phyloP scores from a whole-genome alignment of 768 basidiomycete species.

The Russula virescens region DNA sequence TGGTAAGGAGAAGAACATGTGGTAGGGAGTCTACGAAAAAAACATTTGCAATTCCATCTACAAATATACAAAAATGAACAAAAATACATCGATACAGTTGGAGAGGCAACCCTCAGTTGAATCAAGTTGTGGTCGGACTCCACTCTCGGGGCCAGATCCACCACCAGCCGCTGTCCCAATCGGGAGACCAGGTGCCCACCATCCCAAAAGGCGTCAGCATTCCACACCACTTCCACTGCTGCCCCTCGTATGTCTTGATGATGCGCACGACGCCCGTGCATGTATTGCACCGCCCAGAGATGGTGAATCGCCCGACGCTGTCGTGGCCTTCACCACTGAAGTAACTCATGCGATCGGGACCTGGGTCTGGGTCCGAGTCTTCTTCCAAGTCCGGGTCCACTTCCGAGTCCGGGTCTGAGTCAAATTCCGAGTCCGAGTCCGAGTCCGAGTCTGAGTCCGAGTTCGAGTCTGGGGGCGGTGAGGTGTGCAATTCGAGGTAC shows the following conservation, averaged over 20 bases:
- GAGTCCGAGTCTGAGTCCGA: too few relatives aligned
- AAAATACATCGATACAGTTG: too few relatives aligned
- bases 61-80: too few relatives aligned
- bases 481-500: not conserved
- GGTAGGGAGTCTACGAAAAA: too few relatives aligned
- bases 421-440: too few relatives aligned
- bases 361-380: too few relatives aligned
- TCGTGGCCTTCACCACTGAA: conserved; percentile 3
- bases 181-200: not conserved
- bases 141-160: conserved; percentile 18
- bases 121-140: not conserved
- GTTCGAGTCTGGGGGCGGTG: too few relatives aligned
- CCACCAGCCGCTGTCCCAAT: not conserved
- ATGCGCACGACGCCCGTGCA: not conserved
- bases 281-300: not conserved
- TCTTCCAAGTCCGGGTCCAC: too few relatives aligned
- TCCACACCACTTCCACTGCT: not conserved
- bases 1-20: too few relatives aligned
- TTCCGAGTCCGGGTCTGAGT: too few relatives aligned
- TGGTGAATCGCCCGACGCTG: not conserved
- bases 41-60: too few relatives aligned
- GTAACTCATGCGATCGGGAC: not conserved
- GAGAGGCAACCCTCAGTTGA: too few relatives aligned
- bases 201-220: conserved; percentile 15
- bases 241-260: not conserved